Evolutionary conservation across 1,139 yeast genomes (phyloP).

Genomic region (Lodderomyces pseudojiufengensis): DNA sequence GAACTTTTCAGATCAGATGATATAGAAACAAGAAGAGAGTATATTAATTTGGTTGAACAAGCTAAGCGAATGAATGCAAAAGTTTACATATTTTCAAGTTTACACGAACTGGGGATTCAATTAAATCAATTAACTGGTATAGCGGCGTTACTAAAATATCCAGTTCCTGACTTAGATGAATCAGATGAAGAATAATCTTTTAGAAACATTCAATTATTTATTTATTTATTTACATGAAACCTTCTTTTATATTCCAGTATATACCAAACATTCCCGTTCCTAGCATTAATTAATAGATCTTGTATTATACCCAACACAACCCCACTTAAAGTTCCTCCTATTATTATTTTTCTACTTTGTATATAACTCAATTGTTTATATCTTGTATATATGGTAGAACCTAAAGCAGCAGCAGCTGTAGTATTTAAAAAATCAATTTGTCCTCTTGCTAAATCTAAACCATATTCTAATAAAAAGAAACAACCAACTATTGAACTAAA

Average conservation of each 20-base stretch:
- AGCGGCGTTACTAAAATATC: constrained; percentile 82
- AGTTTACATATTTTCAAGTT: constrained; percentile 73
- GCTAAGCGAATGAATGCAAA: constrained; percentile 75
- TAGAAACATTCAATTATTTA: not conserved
- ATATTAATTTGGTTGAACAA: constrained; percentile 62
- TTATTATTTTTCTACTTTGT: constrained; percentile 47
- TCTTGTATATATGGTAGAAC: constrained; percentile 42
- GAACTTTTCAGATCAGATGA: constrained; percentile 76
- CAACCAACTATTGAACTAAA: constrained; percentile 45
- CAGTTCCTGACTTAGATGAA: constrained; percentile 81
- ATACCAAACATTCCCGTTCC: constrained; percentile 70
- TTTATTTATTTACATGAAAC: constrained; percentile 4
- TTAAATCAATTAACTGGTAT: constrained; percentile 86
- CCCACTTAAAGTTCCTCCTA: constrained; percentile 58
- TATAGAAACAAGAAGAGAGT: constrained; percentile 61
- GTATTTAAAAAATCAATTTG: constrained; percentile 65
- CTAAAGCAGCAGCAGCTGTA: constrained; percentile 44
- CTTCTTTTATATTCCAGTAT: constrained; percentile 20
- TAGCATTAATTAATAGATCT: constrained; percentile 53
- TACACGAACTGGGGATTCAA: constrained; percentile 89
- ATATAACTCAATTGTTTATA: constrained; percentile 40
- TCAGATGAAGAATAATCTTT: constrained; percentile 42
- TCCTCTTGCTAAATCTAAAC: constrained; percentile 48
- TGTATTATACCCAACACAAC: constrained; percentile 58
- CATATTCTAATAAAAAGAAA: constrained; percentile 61